phyloP scores from a whole-genome alignment of 2,329 filamentous ascomycete genomes.

The Sporothrix dimorphospora region DNA sequence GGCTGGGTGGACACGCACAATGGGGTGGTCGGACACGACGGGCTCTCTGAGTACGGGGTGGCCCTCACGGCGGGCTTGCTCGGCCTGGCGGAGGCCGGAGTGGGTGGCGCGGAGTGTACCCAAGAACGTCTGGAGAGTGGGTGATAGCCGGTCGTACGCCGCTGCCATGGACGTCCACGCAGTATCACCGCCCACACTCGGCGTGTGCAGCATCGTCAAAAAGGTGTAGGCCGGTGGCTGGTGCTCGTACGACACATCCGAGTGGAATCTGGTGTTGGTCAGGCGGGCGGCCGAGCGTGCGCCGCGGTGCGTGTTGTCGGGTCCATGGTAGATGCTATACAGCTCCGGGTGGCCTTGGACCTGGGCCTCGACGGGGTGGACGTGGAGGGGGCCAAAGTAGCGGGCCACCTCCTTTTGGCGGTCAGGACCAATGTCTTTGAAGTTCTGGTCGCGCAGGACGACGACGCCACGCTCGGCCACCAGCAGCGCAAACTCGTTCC shows the following conservation, averaged over 20 bases:
- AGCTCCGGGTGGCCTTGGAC: slow-evolving; percentile 49
- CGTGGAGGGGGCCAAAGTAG: slow-evolving; percentile 47
- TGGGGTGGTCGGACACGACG: slow-evolving; percentile 72
- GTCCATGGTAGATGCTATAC: slow-evolving; percentile 52
- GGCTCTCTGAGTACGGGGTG: slow-evolving; percentile 45
- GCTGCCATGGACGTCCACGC: slow-evolving; percentile 44
- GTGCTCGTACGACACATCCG: slow-evolving; percentile 49
- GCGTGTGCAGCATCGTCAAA: slow-evolving; percentile 41
- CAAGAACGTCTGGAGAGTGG: slow-evolving; percentile 43
- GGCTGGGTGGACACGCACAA: slow-evolving; percentile 77
- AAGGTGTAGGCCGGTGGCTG: slow-evolving; percentile 48
- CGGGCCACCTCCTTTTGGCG: slow-evolving; percentile 45
- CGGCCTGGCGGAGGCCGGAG: slow-evolving; percentile 44
- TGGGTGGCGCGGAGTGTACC: slow-evolving; percentile 46
- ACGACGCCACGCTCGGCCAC: slow-evolving; percentile 47
- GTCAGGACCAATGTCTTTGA: slow-evolving; percentile 45
- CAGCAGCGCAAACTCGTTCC: slow-evolving; percentile 47
- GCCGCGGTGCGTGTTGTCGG: slow-evolving; percentile 48
- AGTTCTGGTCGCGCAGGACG: slow-evolving; percentile 43
- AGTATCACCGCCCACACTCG: slow-evolving; percentile 45
- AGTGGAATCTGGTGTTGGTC: slow-evolving; percentile 46
- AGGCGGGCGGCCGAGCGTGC: slow-evolving; percentile 42
- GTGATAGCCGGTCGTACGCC: slow-evolving; percentile 44
- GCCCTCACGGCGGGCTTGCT: slow-evolving; percentile 41
- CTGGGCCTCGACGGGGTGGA: slow-evolving; percentile 48